Evolutionary conservation across 169 alveolate genomes (phyloP), one percentile per base, ranked within the genome.

Genomic region (Eimeria acervulina): DNA sequence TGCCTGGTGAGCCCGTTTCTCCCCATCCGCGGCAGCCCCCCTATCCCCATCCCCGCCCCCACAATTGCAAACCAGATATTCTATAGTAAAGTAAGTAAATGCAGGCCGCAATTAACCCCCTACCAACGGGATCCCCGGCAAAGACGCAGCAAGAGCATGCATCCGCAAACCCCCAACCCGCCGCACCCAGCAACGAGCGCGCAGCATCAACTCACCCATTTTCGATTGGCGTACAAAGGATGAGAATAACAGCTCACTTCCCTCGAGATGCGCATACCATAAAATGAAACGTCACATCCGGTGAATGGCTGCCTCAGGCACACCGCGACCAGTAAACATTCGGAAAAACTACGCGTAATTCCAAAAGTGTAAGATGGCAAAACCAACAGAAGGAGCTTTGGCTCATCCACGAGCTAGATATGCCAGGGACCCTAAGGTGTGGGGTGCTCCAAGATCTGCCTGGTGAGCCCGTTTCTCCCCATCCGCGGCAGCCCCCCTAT

Each of bases 181-280:
- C 44, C 44, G 21, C 8, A 23, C 1, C 44, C 44, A 31, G 44
- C 31, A 23, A 21, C n/a, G 3, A 1, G 26, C 88, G 3, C 26
- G 38, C 66, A 47, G 31, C 31, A 47, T 44, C 17, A 44, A 51
- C 90, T 28, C 74, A 81, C 90, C 90, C 90, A 81, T 81, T 51
- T 51, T 81, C 52, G 38, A 33, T 51, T 15, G 44, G 4, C 8
- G 1, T 61, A 36, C 4, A 15, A 2, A 7, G 72, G 12, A 61
- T 2, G 72, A 61, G 12, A 23, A 61, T 4, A 7, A 7, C 26
- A 17, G n/a, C 26, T 2, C 66, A n/a, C n/a, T n/a, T n/a, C n/a
- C n/a, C n/a, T n/a, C n/a, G n/a, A n/a, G n/a, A n/a, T n/a, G n/a
- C n/a, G n/a, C n/a, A n/a, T n/a, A n/a, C n/a, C n/a, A n/a, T n/a